phyloP scores from a whole-genome alignment of 371 early-diverging fungal genomes.

The Mucor velutinosus region DNA sequence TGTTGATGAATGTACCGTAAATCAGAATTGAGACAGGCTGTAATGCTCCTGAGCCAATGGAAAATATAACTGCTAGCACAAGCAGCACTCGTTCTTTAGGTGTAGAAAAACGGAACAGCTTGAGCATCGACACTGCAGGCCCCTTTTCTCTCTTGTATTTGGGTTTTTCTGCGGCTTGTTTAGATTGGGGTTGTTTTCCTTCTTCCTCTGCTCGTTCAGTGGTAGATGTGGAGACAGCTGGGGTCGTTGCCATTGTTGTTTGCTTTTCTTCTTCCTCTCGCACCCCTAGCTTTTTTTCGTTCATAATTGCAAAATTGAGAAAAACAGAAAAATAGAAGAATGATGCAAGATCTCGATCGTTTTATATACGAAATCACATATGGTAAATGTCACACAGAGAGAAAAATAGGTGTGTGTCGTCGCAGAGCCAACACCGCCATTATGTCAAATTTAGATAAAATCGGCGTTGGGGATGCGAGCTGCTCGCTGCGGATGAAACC shows the following conservation, averaged over 20 bases:
- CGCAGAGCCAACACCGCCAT: neutral
- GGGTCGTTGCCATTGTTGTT: neutral
- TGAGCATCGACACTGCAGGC: conserved; percentile 28
- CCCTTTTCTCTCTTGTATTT: neutral
- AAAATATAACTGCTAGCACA: conserved; percentile 24
- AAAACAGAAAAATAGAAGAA: neutral
- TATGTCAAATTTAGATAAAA: neutral
- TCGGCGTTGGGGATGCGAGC: too few species aligned
- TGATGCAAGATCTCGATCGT: neutral
- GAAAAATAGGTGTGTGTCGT: neutral
- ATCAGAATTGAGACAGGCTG: conserved; percentile 46
- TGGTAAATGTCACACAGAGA: neutral
- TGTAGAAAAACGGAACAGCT: conserved; percentile 43
- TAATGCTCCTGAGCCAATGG: conserved; percentile 36
- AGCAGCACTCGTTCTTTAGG: conserved; percentile 30
- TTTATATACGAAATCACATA: neutral
- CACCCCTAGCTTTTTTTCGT: neutral
- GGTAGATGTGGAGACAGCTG: neutral
- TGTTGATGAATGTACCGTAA: conserved; percentile 36
- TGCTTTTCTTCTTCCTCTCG: neutral
- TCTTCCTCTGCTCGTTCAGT: neutral
- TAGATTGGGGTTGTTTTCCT: neutral
- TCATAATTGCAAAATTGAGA: neutral
- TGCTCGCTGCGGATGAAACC: too few species aligned
- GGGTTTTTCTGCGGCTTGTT: neutral